Conservation (phyloP, 164 flowering plant genomes). For the Paratinospora sagittata region DNA sequence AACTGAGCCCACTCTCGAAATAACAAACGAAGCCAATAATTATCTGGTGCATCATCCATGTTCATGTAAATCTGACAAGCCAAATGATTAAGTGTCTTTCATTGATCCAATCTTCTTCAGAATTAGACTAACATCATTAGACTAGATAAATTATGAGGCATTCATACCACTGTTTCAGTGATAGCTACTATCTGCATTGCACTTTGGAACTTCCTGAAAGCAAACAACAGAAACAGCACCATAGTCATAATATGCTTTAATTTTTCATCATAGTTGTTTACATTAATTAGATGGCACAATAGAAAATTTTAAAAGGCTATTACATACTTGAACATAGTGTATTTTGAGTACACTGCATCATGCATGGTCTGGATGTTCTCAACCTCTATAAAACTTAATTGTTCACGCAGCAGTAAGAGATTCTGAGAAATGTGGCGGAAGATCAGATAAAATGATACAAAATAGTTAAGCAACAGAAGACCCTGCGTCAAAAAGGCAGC, state of each 20-base stretch:
- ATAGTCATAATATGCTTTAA: neutral
- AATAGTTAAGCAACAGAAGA: conserved; percentile 66
- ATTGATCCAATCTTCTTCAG: neutral
- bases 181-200: conserved; percentile 79
- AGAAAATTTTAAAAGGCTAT: neutral
- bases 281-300: neutral
- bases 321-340: conserved; percentile 81
- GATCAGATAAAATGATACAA: conserved; percentile 63
- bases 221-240: conserved; percentile 1
- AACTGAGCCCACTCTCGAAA: conserved; percentile 79
- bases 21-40: conserved; percentile 72
- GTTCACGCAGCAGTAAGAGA: conserved; percentile 52
- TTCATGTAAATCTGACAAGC: conserved; percentile 57
- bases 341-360: conserved; percentile 67
- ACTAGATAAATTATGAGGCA: neutral
- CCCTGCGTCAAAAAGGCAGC: conserved; percentile 37
- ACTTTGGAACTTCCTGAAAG: conserved; percentile 75
- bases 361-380: conserved; percentile 63
- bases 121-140: neutral
- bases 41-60: conserved; percentile 50
- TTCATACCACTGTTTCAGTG: conserved; percentile 67
- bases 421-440: conserved; percentile 71
- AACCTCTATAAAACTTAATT: conserved; percentile 53
- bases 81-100: conserved; percentile 5
- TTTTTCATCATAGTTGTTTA: neutral